Conservation (phyloP, 2,329 filamentous ascomycete genomes). For the Ascochyta rabiei region DNA sequence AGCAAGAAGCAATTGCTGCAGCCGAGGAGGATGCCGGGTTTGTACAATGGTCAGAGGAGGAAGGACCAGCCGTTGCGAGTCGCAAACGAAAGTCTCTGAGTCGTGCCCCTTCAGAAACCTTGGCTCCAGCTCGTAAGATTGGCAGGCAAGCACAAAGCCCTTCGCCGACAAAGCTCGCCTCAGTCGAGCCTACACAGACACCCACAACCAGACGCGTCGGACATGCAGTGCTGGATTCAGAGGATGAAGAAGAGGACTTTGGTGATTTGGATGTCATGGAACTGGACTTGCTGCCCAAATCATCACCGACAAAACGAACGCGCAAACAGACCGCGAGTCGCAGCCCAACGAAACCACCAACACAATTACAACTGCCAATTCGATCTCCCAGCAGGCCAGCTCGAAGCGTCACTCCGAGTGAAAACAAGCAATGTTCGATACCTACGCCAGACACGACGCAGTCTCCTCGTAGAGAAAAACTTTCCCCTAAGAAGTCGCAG, state of each 20-base stretch:
- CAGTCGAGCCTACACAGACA: conserved; percentile 11
- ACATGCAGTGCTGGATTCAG: conserved; percentile 38
- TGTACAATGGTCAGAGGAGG: conserved; percentile 20
- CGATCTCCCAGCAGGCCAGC: conserved; percentile 37
- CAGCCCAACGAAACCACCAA: conserved; percentile 10
- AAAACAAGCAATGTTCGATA: conserved; percentile 23
- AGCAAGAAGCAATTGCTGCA: not conserved
- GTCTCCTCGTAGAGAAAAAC: conserved; percentile 14
- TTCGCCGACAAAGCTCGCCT: conserved; percentile 22
- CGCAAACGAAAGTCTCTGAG: conserved; percentile 43
- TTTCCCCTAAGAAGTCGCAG: conserved; percentile 21
- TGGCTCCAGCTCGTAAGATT: conserved; percentile 36
- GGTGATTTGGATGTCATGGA: conserved; percentile 38
- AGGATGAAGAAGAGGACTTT: conserved; percentile 38
- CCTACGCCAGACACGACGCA: conserved; percentile 29
- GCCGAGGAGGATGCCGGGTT: conserved; percentile 21
- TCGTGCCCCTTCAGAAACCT: conserved; percentile 34
- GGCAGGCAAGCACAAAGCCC: conserved; percentile 32
- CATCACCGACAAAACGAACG: conserved; percentile 14
- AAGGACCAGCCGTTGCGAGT: conserved; percentile 18
- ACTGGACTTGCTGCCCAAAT: conserved; percentile 21
- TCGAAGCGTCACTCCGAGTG: conserved; percentile 22
- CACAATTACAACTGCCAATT: conserved; percentile 25
- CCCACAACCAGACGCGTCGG: conserved; percentile 24
- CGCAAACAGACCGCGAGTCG: conserved; percentile 23